phyloP scores from a whole-genome alignment of 2,329 filamentous ascomycete genomes.

The Xylariaceae sp. region DNA sequence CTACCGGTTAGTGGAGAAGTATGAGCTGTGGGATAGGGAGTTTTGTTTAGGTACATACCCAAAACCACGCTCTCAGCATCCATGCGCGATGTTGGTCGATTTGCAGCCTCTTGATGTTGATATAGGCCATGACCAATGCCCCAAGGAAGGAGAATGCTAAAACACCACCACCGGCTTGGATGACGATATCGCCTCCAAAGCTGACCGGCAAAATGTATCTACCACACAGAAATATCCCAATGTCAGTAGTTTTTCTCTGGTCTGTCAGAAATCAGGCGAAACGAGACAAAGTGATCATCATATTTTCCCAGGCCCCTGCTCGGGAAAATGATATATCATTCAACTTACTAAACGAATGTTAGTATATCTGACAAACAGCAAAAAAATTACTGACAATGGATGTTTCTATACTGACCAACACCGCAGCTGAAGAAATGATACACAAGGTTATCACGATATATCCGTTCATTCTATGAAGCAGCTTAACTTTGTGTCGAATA shows the following conservation, averaged over 20 bases:
- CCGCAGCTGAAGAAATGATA: constrained; percentile 42
- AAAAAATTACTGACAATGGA: no score
- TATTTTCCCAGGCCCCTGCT: no score
- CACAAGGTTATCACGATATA: constrained; percentile 50
- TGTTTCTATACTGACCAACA: constrained; percentile 36
- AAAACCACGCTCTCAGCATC: constrained; percentile 58
- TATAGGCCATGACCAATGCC: constrained; percentile 44
- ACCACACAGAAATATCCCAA: no score
- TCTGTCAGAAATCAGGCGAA: no score
- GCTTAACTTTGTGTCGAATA: constrained; percentile 42
- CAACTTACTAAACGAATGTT: no score
- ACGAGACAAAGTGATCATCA: no score
- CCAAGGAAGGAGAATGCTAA: constrained; percentile 42
- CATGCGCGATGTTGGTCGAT: constrained; percentile 61
- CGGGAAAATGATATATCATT: no score
- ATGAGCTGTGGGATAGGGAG: neutral
- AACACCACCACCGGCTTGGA: constrained; percentile 41
- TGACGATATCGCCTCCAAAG: constrained; percentile 51
- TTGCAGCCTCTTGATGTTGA: constrained; percentile 56
- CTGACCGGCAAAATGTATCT: constrained; percentile 44
- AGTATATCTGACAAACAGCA: no score
- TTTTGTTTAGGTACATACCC: constrained; percentile 30
- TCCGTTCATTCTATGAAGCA: constrained; percentile 58
- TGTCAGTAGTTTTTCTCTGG: no score
- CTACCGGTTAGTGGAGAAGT: neutral